Evolutionary conservation across 805 yeast species (phyloP).

Genomic region (Torulaspora maleeae): DNA sequence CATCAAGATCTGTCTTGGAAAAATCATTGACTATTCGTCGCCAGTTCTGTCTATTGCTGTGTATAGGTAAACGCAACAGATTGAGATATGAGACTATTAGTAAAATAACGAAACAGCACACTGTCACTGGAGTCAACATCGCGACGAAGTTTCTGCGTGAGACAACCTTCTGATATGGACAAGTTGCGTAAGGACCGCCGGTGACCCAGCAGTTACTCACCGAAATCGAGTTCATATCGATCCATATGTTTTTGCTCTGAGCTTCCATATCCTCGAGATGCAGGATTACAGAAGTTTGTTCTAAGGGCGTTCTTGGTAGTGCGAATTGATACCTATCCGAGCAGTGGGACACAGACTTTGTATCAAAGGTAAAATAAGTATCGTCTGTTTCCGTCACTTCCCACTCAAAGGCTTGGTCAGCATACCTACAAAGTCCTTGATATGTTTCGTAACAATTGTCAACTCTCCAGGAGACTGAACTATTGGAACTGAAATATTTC

Average conservation of each 20-base stretch:
- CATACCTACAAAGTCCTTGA: slow-evolving; percentile 53
- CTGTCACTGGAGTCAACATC: slow-evolving; percentile 63
- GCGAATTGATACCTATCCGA: slow-evolving; percentile 39
- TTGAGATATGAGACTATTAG: slow-evolving; percentile 51
- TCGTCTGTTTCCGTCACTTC: slow-evolving; percentile 32
- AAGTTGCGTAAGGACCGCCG: slow-evolving; percentile 71
- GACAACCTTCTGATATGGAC: slow-evolving; percentile 67
- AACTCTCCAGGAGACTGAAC: slow-evolving; percentile 53
- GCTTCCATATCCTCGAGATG: slow-evolving; percentile 13
- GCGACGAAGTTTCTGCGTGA: slow-evolving; percentile 53
- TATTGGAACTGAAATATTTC: slow-evolving; percentile 17
- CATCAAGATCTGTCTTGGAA: slow-evolving; percentile 68
- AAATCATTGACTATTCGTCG: slow-evolving; percentile 50
- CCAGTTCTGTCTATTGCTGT: slow-evolving; percentile 64
- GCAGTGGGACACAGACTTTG: slow-evolving; percentile 32
- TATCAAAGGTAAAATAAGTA: slow-evolving; percentile 43
- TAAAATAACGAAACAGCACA: slow-evolving; percentile 51
- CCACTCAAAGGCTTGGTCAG: slow-evolving; percentile 43
- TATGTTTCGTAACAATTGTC: slow-evolving; percentile 57
- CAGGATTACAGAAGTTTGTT: slow-evolving; percentile 36
- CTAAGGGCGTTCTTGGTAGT: slow-evolving; percentile 48
- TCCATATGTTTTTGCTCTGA: slow-evolving; percentile 46
- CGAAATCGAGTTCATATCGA: slow-evolving; percentile 74
- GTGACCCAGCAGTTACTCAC: slow-evolving; percentile 75
- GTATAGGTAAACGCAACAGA: slow-evolving; percentile 61